Percentiles rank a stretch among this genome's conserved stretches.
phyloP scores from a whole-genome alignment of 495 filamentous ascomycete genomes.

The Penicillium coprophilum region DNA sequence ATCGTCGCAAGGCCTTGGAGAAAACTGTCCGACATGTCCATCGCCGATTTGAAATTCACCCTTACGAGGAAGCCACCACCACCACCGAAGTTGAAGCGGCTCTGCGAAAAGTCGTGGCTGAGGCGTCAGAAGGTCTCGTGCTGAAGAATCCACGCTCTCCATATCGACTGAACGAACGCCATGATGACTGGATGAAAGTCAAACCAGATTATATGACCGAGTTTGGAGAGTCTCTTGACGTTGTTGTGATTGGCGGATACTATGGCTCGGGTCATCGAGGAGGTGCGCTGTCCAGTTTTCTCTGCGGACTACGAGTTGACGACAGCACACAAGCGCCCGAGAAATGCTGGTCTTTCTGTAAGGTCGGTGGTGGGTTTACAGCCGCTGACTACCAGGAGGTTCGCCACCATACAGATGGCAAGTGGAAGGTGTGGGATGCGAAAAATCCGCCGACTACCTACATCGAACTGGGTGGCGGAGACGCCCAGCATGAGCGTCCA shows the following conservation, averaged over 20 bases:
- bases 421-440: constrained; percentile 85
- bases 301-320: constrained; percentile 81
- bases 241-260: constrained; percentile 88
- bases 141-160: constrained; percentile 88
- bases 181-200: constrained; percentile 98
- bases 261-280: constrained; percentile 85
- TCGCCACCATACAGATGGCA: constrained; percentile 79
- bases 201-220: constrained; percentile 99
- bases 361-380: constrained; percentile 90
- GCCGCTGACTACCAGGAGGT: constrained; percentile 82
- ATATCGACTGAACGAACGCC: constrained; percentile 86
- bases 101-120: constrained; percentile 79
- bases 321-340: constrained; percentile 56
- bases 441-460: constrained; percentile 75
- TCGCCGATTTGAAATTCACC: constrained; percentile 80
- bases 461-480: constrained; percentile 79
- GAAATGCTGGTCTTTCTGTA: constrained; percentile 91
- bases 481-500: constrained; percentile 71
- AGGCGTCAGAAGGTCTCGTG: constrained; percentile 87
- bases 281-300: constrained; percentile 76
- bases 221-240: constrained; percentile 90
- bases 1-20: constrained; percentile 75
- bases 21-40: constrained; percentile 62
- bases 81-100: constrained; percentile 72
- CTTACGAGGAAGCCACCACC: constrained; percentile 64